Base-by-base conservation (phyloP, 495 filamentous ascomycete genomes). In the Acidiella bohemica region DNA sequence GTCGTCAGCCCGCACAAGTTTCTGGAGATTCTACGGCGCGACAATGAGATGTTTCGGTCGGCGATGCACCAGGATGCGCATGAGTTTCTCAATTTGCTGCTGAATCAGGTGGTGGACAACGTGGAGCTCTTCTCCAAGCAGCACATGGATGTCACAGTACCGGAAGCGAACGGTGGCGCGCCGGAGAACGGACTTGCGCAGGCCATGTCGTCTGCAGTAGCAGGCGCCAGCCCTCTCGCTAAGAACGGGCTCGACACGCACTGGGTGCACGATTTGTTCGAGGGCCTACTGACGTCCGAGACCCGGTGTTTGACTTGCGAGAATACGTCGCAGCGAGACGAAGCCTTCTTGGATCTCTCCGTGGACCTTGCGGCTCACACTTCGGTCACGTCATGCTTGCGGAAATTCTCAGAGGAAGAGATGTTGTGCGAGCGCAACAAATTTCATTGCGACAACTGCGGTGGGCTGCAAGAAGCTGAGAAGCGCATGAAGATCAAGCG, bases 401-500 rank as follows among this genome's bases (percentile, higher is more conserved):
- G 81, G 23, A 93, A 93, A 44, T 97, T 97, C 55, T 97, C 90
- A 0, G 86, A 86, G 24, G 90, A 94, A 50, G 90, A 97, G 61
- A 95, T 95, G 92, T 76, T 97, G 41, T 96, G 90, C 54, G 90
- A 97, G 61, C 73, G 84, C 41, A 97, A 97, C 64, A 93, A 97
- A 51, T 97, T 97, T 49, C 90, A 96, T 55, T 97, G 90, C 59
- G 90, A 97, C 55, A 84, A 84, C 47, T 97, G 90, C 48, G 90
- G 92, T 33, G 92, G 92, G 4, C 65, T 97, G 16, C 92, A 97
- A 62, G 90, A 97, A 62, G 90, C 90, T 0, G 90, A 96, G 56
- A 97, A 97, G 66, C 73, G 90, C 11, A 97, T 97, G 90, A 97
- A 97, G 67, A 85, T 97, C 46, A 97, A 97, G 61, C 75, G 84